phyloP scores from a whole-genome alignment of 2,329 filamentous ascomycete species.

The Aspergillus arachidicola region DNA sequence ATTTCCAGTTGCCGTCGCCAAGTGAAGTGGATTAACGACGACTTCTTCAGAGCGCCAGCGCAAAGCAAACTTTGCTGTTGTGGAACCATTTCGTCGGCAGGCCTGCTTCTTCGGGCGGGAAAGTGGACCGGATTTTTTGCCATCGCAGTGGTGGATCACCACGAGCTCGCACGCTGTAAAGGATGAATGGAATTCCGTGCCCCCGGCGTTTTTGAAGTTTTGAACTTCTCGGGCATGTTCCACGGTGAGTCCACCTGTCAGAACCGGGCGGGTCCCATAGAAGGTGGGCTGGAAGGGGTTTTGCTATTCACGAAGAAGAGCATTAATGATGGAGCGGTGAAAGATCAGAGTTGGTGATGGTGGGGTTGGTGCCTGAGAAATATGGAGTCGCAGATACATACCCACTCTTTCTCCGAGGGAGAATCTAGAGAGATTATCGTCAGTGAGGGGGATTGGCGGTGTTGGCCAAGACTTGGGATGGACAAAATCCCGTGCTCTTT shows the following conservation, averaged over 20 bases:
- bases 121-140: constrained; percentile 11
- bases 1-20: neutral
- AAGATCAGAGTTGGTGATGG: neutral
- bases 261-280: neutral
- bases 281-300: neutral
- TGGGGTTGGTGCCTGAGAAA: neutral
- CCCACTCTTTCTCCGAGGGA: neutral
- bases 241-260: constrained; percentile 3
- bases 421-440: neutral
- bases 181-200: neutral
- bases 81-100: constrained; percentile 13
- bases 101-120: constrained; percentile 16
- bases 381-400: neutral
- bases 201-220: neutral
- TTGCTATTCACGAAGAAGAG: neutral
- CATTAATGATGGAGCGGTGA: neutral
- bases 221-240: neutral
- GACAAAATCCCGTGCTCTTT: neutral
- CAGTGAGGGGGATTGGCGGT: neutral
- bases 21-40: neutral
- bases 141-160: constrained; percentile 11
- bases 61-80: constrained; percentile 6
- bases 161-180: neutral
- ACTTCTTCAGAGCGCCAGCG: neutral
- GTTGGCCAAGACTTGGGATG: neutral